Evolutionary conservation across 2,329 filamentous ascomycete species (phyloP), one percentile per base, ranked within the genome.

Genomic region (Neurospora crassa): DNA sequence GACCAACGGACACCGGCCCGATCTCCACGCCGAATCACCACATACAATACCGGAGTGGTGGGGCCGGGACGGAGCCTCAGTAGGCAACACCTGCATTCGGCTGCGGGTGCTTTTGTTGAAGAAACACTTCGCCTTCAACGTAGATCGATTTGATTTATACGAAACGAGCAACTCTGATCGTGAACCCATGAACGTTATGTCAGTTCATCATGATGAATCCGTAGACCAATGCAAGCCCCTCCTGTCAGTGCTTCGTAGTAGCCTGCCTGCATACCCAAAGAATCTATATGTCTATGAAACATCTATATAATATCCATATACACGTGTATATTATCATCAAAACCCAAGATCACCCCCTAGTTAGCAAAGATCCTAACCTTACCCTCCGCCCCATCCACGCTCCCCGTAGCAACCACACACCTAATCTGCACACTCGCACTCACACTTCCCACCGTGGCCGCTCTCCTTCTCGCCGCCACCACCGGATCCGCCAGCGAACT

Each of bases 391-490:
- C 89, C 82, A 82, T 96, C 92, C 71, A 96, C 92, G 78, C 92
- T 92, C 42, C 92, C 93, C 1, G 93, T 96, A 12, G 93, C 93
- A 76, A 97, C 90, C 29, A 96, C 89, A 79, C 93, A 96, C 73
- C 92, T 86, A 73, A 96, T 92, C 74, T 89, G 88, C 69, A 88
- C 84, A 72, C 88, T 86, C 3, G 79, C 78, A 41, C 83, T 82
- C 42, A 84, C 84, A 4, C 74, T 75, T 45, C 78, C 78, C 70
- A 82, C 82, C 7, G 80, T 75, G 77, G 90, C 89, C 76, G 78
- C 80, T 11, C 81, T 77, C 7, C 79, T 82, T 20, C 75, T 74
- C 67, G 73, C 73, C 40, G 69, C 70, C 24, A 75, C 74, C 24
- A 77, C 78, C 40, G 84, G 82, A 42, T 76, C 76, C 43, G 83